These are phyloP conservation scores for Candida golubevii DNA, from an alignment of 805 yeast species.

Conservation along the genomic window DNA sequence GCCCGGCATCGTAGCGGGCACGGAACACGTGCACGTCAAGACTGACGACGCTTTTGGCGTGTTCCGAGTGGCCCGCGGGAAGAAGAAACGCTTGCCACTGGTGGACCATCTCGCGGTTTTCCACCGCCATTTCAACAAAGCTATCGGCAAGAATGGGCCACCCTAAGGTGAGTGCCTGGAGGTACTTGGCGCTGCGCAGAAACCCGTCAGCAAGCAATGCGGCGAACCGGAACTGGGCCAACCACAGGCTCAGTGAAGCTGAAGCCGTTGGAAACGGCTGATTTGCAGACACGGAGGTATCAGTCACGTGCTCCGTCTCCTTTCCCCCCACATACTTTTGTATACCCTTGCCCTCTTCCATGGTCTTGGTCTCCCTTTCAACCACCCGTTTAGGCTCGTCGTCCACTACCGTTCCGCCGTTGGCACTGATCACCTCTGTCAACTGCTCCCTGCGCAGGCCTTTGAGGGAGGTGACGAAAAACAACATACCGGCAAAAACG, in stretches of 20 bases:
- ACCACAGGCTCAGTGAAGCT: neutral
- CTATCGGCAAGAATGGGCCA: slow-evolving; percentile 76
- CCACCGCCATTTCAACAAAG: slow-evolving; percentile 51
- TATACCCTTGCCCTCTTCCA: slow-evolving; percentile 5
- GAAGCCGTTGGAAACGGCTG: too few relatives aligned
- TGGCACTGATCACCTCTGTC: slow-evolving; percentile 28
- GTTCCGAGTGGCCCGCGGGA: slow-evolving; percentile 66
- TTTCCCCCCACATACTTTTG: too few relatives aligned
- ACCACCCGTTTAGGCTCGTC: slow-evolving; percentile 32
- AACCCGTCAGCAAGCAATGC: slow-evolving; percentile 60
- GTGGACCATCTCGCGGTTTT: slow-evolving; percentile 20
- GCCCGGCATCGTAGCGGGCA: slow-evolving; percentile 29
- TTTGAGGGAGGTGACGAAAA: slow-evolving; percentile 36
- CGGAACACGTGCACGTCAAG: slow-evolving; percentile 45
- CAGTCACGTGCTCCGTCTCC: too few relatives aligned
- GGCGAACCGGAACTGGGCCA: slow-evolving; percentile 39
- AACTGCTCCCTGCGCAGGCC: slow-evolving; percentile 31
- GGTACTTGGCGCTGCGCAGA: slow-evolving; percentile 66
- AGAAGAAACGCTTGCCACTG: slow-evolving; percentile 54
- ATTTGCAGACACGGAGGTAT: too few relatives aligned
- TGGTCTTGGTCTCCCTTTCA: slow-evolving; percentile 11
- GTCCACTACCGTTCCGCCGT: slow-evolving; percentile 42
- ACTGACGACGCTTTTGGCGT: slow-evolving; percentile 43
- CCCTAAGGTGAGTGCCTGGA: slow-evolving; percentile 73
- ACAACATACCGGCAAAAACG: slow-evolving; percentile 20